phyloP scores from a whole-genome alignment of 2,329 filamentous ascomycete species.

The Cercospora nicotianae region DNA sequence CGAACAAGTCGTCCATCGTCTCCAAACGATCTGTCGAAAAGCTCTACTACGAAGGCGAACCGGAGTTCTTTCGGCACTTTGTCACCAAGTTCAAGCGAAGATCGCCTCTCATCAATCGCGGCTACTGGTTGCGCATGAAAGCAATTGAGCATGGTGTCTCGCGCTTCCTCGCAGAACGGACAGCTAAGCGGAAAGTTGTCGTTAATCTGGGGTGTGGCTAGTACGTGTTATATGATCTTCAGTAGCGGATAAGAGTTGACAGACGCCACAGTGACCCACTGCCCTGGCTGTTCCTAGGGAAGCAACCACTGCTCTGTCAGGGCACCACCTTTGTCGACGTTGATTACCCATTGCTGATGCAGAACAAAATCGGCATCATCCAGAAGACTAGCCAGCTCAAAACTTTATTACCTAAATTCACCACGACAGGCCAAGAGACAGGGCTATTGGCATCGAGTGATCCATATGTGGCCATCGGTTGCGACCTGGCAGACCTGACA shows the following conservation, averaged over 20 bases:
- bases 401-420: slow-evolving; percentile 46
- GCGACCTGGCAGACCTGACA: slow-evolving; percentile 70
- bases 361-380: slow-evolving; percentile 70
- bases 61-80: slow-evolving; percentile 85
- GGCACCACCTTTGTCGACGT: slow-evolving; percentile 75
- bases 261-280: slow-evolving; percentile 69
- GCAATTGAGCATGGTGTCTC: slow-evolving; percentile 74
- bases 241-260: slow-evolving; percentile 12
- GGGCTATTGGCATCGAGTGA: slow-evolving; percentile 63
- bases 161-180: slow-evolving; percentile 65
- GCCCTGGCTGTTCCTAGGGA: slow-evolving; percentile 76
- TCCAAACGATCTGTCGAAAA: slow-evolving; percentile 92
- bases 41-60: slow-evolving; percentile 73
- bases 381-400: slow-evolving; percentile 61
- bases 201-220: slow-evolving; percentile 88
- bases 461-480: slow-evolving; percentile 76
- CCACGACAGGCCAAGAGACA: slow-evolving; percentile 40
- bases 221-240: slow-evolving; percentile 50
- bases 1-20: slow-evolving; percentile 87
- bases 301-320: slow-evolving; percentile 60
- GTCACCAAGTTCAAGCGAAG: slow-evolving; percentile 79
- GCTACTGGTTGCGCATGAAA: slow-evolving; percentile 83
- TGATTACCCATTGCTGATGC: slow-evolving; percentile 79
- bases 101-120: slow-evolving; percentile 85
- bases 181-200: slow-evolving; percentile 65